Conservation (phyloP, 2,329 filamentous ascomycete species). For the Ophiostoma australiae region DNA sequence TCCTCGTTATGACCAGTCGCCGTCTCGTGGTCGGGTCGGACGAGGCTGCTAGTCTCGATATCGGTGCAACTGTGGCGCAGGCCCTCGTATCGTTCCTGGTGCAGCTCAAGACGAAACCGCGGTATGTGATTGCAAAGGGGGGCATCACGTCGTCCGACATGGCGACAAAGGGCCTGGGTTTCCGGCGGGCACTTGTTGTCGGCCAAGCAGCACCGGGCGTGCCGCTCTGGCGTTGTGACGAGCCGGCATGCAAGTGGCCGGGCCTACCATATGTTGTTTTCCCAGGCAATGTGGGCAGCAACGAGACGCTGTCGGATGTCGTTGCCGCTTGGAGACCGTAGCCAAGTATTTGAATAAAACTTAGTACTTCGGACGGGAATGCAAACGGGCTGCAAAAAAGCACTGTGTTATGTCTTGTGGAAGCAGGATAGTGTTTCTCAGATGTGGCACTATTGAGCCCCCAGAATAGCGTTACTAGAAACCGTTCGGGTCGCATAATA, state of each 20-base stretch:
- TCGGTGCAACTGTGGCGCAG: constrained; percentile 48
- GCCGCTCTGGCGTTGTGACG: constrained; percentile 34
- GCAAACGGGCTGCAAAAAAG: no score
- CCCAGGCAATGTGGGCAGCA: constrained; percentile 35
- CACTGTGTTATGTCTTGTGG: no score
- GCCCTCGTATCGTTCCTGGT: constrained; percentile 48
- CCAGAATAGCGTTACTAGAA: no score
- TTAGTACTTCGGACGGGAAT: no score
- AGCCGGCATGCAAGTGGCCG: constrained; percentile 46
- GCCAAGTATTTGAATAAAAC: no score
- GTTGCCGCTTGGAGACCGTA: neutral
- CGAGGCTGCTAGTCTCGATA: constrained; percentile 48
- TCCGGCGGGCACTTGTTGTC: constrained; percentile 50
- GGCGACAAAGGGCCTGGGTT: constrained; percentile 51
- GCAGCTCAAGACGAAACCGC: constrained; percentile 41
- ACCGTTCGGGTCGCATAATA: no score
- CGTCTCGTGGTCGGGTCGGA: constrained; percentile 43
- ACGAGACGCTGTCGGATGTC: constrained; percentile 38
- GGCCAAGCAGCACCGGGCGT: constrained; percentile 39
- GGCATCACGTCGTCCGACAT: constrained; percentile 57
- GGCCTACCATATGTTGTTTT: constrained; percentile 51
- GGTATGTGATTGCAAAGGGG: constrained; percentile 56
- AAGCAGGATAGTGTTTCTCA: no score
- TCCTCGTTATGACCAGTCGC: constrained; percentile 38
- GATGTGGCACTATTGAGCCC: no score